Base-by-base conservation (phyloP, 495 filamentous ascomycete genomes). In the Penicillium bovifimosum region DNA sequence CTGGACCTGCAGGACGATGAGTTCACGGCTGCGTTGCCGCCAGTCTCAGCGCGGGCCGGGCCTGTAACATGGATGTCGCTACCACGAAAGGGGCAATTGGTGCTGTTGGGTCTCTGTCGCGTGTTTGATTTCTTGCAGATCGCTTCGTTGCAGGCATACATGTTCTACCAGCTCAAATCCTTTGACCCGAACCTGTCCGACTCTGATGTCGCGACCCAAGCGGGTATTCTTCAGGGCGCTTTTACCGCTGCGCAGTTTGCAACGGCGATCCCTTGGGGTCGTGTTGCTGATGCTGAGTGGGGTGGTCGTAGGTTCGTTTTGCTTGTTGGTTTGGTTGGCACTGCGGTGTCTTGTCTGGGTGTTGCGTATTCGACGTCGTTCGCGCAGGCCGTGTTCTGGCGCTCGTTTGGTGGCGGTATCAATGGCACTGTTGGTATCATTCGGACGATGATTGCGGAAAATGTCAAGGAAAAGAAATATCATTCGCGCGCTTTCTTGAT, bases 391-490 rank as follows among this genome's bases (percentile, higher is more conserved):
- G 70, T 91, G 56, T 67, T 86, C 36, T 95, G 88, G 70, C 74
- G 89, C 29, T 82, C 75, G 32, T 65, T 91, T 36, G 89, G 86
- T 18, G 89, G 89, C 24, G 80, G 81, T 8, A 80, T 90, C 47
- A 95, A 95, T 64, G 89, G 89, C 0, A 93, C 88, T 36, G 82
- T 91, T 28, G 87, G 87, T 9, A 88, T 91, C 14, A 82, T 90
- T 67, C 76, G 87, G 56, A 91, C 87, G 3, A 89, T 88, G 84
- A 87, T 90, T 60, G 82, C 81, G 45, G 87, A 91, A 70, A 90
- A 83, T 52, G 80, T 91, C 29, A 81, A 77, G 60, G 87, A 90
- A 62, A 85, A 83, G 73, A 82, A 77, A 53, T 83, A 77, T 50
- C 85, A 88, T 60, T 82, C 80, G 6, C 72, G 82, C 5, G 85